Percentiles rank a stretch among this genome's conserved stretches.
Evolutionary conservation across 2,329 filamentous ascomycete genomes (phyloP).

Genomic region (Aaosphaeria pasadenensis): DNA sequence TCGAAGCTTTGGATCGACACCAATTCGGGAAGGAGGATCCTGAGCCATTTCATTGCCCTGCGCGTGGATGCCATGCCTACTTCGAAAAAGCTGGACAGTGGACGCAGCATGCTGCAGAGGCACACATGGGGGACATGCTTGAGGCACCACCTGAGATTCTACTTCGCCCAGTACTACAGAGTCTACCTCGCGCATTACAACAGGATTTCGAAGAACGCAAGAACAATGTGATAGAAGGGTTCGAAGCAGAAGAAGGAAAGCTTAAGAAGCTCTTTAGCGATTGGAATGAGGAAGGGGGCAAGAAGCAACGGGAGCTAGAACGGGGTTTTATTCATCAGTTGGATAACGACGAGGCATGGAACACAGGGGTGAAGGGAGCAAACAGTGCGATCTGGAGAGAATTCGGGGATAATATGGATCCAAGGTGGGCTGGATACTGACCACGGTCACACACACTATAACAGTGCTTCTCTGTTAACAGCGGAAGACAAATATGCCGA

Average conservation of each 20-base stretch:
- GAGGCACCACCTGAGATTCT: neutral
- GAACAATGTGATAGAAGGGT: constrained; percentile 1
- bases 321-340: constrained; percentile 9
- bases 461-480: too few relatives aligned
- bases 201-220: constrained; percentile 2
- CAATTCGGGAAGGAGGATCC: constrained; percentile 7
- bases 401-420: constrained; percentile 2
- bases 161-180: neutral
- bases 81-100: constrained; percentile 13
- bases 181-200: constrained; percentile 3
- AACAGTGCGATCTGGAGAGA: constrained; percentile 7
- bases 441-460: too few relatives aligned
- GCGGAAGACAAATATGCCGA: too few relatives aligned
- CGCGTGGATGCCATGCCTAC: constrained; percentile 4
- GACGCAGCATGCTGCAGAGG: constrained; percentile 12
- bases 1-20: constrained; percentile 15
- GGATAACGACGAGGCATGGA: constrained; percentile 7
- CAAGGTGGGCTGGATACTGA: constrained; percentile 2
- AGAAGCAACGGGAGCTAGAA: constrained; percentile 4
- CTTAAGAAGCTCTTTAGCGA: constrained; percentile 3
- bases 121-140: constrained; percentile 1
- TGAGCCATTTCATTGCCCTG: constrained; percentile 8
- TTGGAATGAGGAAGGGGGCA: constrained; percentile 6
- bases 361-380: constrained; percentile 3
- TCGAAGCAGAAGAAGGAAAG: neutral